Evolutionary conservation across 2,329 filamentous ascomycete genomes (phyloP), one percentile per base, ranked within the genome.

Genomic region (Cercospora sp.): DNA sequence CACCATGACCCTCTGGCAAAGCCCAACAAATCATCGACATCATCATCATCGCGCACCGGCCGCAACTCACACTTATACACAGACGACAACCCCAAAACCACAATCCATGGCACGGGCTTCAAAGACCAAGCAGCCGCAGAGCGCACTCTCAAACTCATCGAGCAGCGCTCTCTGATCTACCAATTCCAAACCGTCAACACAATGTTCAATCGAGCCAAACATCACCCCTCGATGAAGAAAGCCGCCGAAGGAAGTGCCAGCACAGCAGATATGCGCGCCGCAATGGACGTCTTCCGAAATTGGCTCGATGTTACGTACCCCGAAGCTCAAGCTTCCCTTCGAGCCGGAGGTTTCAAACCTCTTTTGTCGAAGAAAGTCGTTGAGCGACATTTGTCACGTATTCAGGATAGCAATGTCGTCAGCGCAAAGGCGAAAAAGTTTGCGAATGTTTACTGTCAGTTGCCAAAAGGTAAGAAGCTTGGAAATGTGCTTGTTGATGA

Each of bases 111-210:
- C 68, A 78, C 74, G 2, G 76, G 75, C 59, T 78, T 78, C 73
- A 77, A 76, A 60, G 74, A 78, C 68, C 65, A 64, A 16, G 70
- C 65, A 2, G 71, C 73, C 6, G 76, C 76, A 6, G 64, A 68
- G 33, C 65, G 69, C 16, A 78, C 76, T 0, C 67, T 77, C 18
- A 64, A 75, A 9, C 71, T 78, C 61, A 76, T 78, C 67, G 69
- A 70, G 5, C 65, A 72, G 3, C 74, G 76, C 33, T 74, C 72
- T 7, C 69, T 77, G 7, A 75, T 73, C 66, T 78, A 78, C 63
- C 75, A 77, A 64, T 77, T 74, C 60, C 75, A 77, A 64, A 77
- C 75, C 1, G 71, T 78, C 23, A 77, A 77, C 68, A 76, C 75
- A 3, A 74, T 77, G 73, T 77, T 71, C 63, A 67, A 76, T 66